Conservation (phyloP, 2,329 filamentous ascomycete species). For the Phoma herbarum region DNA sequence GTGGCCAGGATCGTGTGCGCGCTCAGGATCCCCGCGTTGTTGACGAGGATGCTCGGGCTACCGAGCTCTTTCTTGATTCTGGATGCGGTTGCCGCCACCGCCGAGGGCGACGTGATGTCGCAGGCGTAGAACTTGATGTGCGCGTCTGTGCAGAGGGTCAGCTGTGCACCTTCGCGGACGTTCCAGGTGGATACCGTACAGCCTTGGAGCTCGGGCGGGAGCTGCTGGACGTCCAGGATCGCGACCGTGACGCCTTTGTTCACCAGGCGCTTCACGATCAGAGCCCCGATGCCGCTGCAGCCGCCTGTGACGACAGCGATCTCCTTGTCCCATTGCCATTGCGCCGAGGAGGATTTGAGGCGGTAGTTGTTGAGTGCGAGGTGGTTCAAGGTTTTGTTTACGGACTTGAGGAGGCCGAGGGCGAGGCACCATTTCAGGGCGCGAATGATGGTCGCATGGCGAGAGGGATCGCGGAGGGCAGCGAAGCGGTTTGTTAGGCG, state of each 20-base stretch:
- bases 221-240: constrained; percentile 44
- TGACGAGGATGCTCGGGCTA: constrained; percentile 46
- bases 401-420: constrained; percentile 42
- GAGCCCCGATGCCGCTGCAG: constrained; percentile 48
- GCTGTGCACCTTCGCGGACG: background rate
- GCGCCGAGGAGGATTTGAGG: constrained; percentile 45
- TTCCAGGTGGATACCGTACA: constrained; percentile 28
- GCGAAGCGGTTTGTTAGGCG: constrained; percentile 32
- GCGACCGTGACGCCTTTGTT: constrained; percentile 43
- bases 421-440: constrained; percentile 43
- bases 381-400: constrained; percentile 42
- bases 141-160: constrained; percentile 29
- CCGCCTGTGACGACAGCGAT: constrained; percentile 51
- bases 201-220: constrained; percentile 39
- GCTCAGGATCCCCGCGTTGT: constrained; percentile 48
- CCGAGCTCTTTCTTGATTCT: constrained; percentile 36
- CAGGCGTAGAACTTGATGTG: constrained; percentile 45
- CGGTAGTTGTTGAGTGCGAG: constrained; percentile 53
- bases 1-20: constrained; percentile 47
- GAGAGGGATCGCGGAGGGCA: constrained; percentile 35
- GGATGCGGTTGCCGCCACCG: constrained; percentile 39
- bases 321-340: constrained; percentile 46
- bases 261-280: constrained; percentile 41
- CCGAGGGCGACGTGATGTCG: constrained; percentile 44
- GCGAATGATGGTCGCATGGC: constrained; percentile 33